These are phyloP conservation scores for Cladochytrium replicatum DNA, from an alignment of 192 early-diverging fungal genomes.

Conservation along the genomic window DNA sequence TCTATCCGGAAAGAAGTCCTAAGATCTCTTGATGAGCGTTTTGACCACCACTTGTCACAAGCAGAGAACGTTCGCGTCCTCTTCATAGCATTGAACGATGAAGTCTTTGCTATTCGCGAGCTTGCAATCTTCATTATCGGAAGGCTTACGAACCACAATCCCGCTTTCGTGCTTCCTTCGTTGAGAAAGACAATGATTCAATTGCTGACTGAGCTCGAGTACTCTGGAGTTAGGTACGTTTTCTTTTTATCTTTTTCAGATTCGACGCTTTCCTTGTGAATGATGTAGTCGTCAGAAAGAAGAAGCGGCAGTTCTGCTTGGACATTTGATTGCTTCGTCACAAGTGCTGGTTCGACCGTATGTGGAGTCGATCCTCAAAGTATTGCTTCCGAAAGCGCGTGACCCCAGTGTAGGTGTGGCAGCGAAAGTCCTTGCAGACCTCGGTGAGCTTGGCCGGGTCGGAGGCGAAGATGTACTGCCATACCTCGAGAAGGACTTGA, in stretches of 20 bases:
- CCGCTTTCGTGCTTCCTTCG: constrained; percentile 85
- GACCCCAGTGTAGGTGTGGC: constrained; percentile 71
- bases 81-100: constrained; percentile 85
- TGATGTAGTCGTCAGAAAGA: constrained; percentile 64
- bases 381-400: constrained; percentile 69
- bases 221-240: constrained; percentile 52
- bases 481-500: constrained; percentile 66
- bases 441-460: constrained; percentile 76
- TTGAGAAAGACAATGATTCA: constrained; percentile 77
- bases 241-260: background rate
- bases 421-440: constrained; percentile 61
- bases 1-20: constrained; percentile 69
- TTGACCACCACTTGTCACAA: constrained; percentile 84
- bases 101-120: constrained; percentile 77
- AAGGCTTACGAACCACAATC: constrained; percentile 73
- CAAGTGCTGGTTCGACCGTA: constrained; percentile 82
- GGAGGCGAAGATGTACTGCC: constrained; percentile 74
- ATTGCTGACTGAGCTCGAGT: constrained; percentile 84
- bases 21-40: constrained; percentile 64
- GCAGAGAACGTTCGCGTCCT: constrained; percentile 82
- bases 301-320: constrained; percentile 70
- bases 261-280: background rate
- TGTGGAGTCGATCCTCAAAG: constrained; percentile 76
- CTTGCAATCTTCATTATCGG: constrained; percentile 78
- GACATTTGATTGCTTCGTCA: constrained; percentile 63